Conservation (phyloP, 129 eudicot genomes). For the Saussurea involucrata region DNA sequence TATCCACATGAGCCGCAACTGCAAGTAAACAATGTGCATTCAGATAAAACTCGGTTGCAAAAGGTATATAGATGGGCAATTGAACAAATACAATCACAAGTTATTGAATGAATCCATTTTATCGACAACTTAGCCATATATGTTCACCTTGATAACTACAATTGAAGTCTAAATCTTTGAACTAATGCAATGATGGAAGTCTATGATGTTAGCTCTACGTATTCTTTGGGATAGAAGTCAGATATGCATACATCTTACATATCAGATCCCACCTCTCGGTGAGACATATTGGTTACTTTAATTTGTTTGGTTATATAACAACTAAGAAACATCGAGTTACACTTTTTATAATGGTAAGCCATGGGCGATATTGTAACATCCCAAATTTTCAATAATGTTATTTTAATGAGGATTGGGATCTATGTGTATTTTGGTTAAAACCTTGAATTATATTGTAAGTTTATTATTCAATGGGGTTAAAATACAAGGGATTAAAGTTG, state of each 20-base stretch:
- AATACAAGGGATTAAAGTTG: too few species aligned
- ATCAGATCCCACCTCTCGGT: too few species aligned
- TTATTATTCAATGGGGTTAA: too few species aligned
- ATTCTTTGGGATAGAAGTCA: neutral
- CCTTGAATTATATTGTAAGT: too few species aligned
- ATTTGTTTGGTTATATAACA: too few species aligned
- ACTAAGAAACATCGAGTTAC: neutral
- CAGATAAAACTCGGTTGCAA: neutral
- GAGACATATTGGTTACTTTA: too few species aligned
- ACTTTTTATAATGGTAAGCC: neutral
- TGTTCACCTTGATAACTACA: too few species aligned
- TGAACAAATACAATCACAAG: neutral
- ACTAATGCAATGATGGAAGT: neutral
- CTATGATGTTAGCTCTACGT: too few species aligned
- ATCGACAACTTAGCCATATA: neutral
- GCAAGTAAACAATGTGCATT: conserved; percentile 3
- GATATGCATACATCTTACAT: neutral
- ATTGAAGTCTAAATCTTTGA: neutral
- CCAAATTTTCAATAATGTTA: too few species aligned
- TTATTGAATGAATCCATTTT: neutral
- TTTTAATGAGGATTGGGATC: too few species aligned
- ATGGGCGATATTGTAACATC: too few species aligned
- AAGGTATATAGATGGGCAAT: neutral
- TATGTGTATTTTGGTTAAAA: too few species aligned
- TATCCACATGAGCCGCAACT: conserved; percentile 85